phyloP scores from a whole-genome alignment of 2,329 filamentous ascomycete genomes.

The Aspergillus intermedius region DNA sequence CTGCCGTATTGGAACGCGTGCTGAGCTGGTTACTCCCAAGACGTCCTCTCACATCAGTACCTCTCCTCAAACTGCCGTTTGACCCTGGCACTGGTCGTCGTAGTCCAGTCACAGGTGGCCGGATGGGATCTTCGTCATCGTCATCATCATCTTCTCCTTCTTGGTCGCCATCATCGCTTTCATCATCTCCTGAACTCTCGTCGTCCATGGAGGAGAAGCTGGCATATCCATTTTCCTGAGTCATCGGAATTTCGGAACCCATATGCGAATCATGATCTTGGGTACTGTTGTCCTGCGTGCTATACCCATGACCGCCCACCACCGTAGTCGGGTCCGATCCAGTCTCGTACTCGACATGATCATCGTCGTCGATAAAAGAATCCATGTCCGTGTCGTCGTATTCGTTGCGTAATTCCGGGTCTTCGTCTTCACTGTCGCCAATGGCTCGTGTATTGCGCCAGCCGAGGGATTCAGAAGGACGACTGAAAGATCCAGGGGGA shows the following conservation, averaged over 20 bases:
- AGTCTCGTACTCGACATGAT: slow-evolving; percentile 16
- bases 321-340: slow-evolving; percentile 30
- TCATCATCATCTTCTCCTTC: slow-evolving; percentile 9
- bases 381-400: slow-evolving; percentile 27
- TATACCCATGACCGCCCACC: slow-evolving; percentile 17
- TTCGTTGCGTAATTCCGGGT: slow-evolving; percentile 20
- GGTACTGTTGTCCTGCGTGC: slow-evolving; percentile 5
- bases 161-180: slow-evolving; percentile 6
- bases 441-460: neutral
- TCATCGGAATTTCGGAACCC: slow-evolving; percentile 12
- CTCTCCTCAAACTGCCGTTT: neutral
- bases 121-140: slow-evolving; percentile 17
- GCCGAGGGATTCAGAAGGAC: neutral
- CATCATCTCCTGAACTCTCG: slow-evolving; percentile 10
- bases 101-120: slow-evolving; percentile 10
- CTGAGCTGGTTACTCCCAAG: neutral
- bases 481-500: neutral
- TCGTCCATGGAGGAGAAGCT: slow-evolving; percentile 8
- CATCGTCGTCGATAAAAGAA: slow-evolving; percentile 30
- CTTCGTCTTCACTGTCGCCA: slow-evolving; percentile 6
- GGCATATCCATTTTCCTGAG: slow-evolving; percentile 3
- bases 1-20: slow-evolving; percentile 2
- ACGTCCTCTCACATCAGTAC: neutral
- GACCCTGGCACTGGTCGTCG: slow-evolving; percentile 2
- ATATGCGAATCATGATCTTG: slow-evolving; percentile 8